Evolutionary conservation across 2,329 filamentous ascomycete species (phyloP).

Genomic region (Nigrospora oryzae): DNA sequence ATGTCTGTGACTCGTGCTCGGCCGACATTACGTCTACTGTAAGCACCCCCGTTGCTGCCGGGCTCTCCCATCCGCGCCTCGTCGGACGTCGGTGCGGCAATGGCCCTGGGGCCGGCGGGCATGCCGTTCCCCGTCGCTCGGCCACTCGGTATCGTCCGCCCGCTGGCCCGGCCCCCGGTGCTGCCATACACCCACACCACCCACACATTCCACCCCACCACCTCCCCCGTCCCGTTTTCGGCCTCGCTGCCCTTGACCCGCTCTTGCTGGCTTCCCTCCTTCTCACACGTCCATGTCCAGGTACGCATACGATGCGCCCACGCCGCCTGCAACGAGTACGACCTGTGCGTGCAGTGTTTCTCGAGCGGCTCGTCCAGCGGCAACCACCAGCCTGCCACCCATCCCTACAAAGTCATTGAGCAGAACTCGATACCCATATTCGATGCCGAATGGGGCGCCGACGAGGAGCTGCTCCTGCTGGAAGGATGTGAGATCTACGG

Average conservation of each 20-base stretch:
- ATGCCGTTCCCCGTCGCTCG: no score
- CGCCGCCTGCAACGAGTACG: slow-evolving; percentile 79
- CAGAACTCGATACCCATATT: slow-evolving; percentile 98
- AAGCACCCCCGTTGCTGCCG: slow-evolving; percentile 27
- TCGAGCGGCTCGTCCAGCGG: slow-evolving; percentile 71
- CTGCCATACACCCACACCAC: no score
- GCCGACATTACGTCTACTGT: slow-evolving; percentile 96
- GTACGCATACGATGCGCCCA: slow-evolving; percentile 92
- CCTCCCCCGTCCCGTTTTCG: no score
- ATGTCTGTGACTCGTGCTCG: slow-evolving; percentile 94
- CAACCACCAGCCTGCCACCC: slow-evolving; percentile 77
- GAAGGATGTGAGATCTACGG: slow-evolving; percentile 96
- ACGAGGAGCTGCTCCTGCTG: slow-evolving; percentile 87
- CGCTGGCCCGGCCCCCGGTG: no score
- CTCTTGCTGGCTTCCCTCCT: not conserved
- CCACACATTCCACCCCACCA: no score
- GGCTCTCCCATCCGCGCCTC: not conserved
- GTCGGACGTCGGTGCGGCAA: not conserved
- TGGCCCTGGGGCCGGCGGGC: no score
- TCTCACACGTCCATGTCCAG: slow-evolving; percentile 32
- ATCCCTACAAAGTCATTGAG: slow-evolving; percentile 90
- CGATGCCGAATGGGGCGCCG: slow-evolving; percentile 88
- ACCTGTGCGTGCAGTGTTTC: slow-evolving; percentile 95
- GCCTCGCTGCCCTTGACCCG: no score
- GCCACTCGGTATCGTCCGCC: no score